Evolutionary conservation across 2,329 filamentous ascomycete genomes (phyloP), one percentile per base, ranked within the genome.

Genomic region (Ustulina deusta): DNA sequence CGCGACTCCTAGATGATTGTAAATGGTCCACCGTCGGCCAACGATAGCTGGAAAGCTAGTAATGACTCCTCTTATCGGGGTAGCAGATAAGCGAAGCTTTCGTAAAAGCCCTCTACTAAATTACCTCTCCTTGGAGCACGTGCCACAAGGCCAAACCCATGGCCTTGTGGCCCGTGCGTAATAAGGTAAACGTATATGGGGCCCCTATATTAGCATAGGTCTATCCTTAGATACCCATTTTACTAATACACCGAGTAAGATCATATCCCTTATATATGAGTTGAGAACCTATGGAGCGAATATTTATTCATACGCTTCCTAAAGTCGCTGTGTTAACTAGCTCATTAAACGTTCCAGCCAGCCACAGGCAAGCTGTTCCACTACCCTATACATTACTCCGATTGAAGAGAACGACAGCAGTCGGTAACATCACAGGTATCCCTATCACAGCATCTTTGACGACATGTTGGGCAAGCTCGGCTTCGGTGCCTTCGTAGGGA

Each of bases 141-240:
- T 5, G 15, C 38, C 38, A 42, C 38, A 6, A 17, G 38, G 38
- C 38, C 5, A 13, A 6, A 3, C 5, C 4, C 13, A 9, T 42
- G 15, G 38, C 3, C 15, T 17, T 42, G 5, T 13, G 38, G 38
- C 38, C 38, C 38, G 38, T 42, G 38, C 38, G 38, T 42, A 42
- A 42, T 42, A 42, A 15, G 44, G n/a, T 48, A 48, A 48, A 48
- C 40, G 40, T 42, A n/a, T 42, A 42, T 42, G 40, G 40, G 40
- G 17, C 40, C 40, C 40, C 40, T 42, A 42, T 42, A 42, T 42
- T n/a, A 42, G 40, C 40, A 42, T 42, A 42, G n/a, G 40, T 42
- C 40, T n/a, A 42, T 42, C 40, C 40, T 22, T 48, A 48, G 20
- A 48, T 48, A 48, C 22, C 20, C n/a, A 25, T 48, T 20, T 48